A percentile compares a stretch with the other conserved stretches of the same genome.
These are phyloP conservation scores for Ceratopteris richardii DNA, from an alignment of 75 land plant species.

Conservation along the genomic window DNA sequence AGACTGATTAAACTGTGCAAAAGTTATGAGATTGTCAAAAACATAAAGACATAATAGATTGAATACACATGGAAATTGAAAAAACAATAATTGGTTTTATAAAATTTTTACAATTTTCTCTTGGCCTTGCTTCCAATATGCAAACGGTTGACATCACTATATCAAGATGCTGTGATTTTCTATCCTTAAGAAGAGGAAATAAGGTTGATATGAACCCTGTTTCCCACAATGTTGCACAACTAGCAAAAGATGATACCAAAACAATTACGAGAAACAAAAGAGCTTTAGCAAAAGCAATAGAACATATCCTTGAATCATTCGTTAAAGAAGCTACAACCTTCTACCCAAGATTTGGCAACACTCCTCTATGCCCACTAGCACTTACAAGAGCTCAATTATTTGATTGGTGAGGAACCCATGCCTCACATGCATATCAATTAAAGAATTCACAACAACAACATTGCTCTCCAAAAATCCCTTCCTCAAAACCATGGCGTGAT, in stretches of 20 bases:
- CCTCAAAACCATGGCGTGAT: too few relatives aligned
- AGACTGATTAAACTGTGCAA: too few relatives aligned
- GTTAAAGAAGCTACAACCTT: constrained; percentile 67
- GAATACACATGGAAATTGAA: too few relatives aligned
- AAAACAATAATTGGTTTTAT: too few relatives aligned
- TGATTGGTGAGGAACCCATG: constrained; percentile 64
- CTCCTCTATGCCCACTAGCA: constrained; percentile 79
- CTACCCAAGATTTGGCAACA: constrained; percentile 85
- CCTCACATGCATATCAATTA: too few relatives aligned
- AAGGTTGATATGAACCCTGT: constrained; percentile 85
- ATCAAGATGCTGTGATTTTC: constrained; percentile 63
- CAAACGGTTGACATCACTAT: constrained; percentile 84
- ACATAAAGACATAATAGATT: too few relatives aligned
- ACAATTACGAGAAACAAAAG: constrained; percentile 70
- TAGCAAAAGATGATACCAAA: constrained; percentile 83
- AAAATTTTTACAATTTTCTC: too few relatives aligned
- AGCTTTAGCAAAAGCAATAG: constrained; percentile 74
- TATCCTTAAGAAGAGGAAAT: constrained; percentile 77
- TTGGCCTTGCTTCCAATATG: constrained; percentile 78
- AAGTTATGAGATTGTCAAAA: too few relatives aligned
- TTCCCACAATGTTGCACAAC: constrained; percentile 79
- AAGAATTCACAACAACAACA: too few relatives aligned
- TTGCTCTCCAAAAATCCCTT: too few relatives aligned
- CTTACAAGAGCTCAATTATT: constrained; percentile 57
- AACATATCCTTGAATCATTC: constrained; percentile 39